These are phyloP conservation scores for Helicostylum pulchrum DNA, from an alignment of 192 early-diverging fungal genomes.

Conservation along the genomic window DNA sequence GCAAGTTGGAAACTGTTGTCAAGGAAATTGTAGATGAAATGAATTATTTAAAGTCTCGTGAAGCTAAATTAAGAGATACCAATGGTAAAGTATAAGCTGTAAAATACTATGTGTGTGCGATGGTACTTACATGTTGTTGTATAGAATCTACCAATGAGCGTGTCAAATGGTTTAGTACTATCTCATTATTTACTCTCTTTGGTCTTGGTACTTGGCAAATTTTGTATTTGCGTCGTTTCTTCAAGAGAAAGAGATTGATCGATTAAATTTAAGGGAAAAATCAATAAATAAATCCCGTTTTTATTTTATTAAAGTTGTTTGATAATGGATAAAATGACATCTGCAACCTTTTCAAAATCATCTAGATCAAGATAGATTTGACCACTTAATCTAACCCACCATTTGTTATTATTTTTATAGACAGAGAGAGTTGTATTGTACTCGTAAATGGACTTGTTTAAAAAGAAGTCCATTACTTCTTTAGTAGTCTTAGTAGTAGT, in stretches of 20 bases:
- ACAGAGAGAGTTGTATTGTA: constrained; percentile 36
- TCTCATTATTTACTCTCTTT: constrained; percentile 71
- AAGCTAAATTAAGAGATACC: constrained; percentile 81
- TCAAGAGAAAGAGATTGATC: constrained; percentile 87
- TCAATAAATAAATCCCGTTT: background rate
- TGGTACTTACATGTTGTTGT: background rate
- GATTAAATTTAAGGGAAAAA: constrained; percentile 43
- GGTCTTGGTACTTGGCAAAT: constrained; percentile 77
- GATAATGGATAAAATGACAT: background rate
- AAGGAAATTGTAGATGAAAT: constrained; percentile 82
- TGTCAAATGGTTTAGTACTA: constrained; percentile 76
- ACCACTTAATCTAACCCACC: constrained; percentile 52
- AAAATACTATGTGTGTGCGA: background rate
- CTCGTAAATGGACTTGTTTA: constrained; percentile 37
- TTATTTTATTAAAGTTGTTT: background rate
- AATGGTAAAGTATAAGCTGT: constrained; percentile 58
- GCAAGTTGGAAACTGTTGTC: constrained; percentile 72
- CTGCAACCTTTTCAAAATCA: constrained; percentile 41
- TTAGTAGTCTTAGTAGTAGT: constrained; percentile 25
- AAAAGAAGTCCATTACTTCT: constrained; percentile 1
- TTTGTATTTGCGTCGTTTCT: constrained; percentile 80
- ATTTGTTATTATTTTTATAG: constrained; percentile 46
- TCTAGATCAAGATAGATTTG: constrained; percentile 53
- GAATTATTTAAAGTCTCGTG: constrained; percentile 78
- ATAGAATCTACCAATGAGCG: constrained; percentile 87